These are phyloP conservation scores for Dichotomocladium elegans DNA, from an alignment of 371 early-diverging fungal species.

Conservation along the genomic window DNA sequence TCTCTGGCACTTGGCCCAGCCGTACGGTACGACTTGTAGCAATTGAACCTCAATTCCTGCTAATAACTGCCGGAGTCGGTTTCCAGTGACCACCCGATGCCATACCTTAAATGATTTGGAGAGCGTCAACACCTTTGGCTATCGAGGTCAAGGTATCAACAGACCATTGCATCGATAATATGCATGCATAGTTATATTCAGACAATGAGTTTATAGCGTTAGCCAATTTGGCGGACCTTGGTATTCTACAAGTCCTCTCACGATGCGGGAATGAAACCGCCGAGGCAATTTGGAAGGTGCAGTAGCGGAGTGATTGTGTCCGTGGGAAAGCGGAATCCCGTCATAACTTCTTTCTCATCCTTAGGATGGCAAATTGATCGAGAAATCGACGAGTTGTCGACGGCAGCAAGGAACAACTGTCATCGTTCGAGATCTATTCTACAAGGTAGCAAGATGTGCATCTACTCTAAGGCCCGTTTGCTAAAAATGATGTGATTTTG, in stretches of 20 bases:
- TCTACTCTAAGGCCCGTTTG: too few relatives aligned
- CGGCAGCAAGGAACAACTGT: constrained; percentile 58
- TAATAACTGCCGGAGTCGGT: neutral
- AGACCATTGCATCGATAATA: too few relatives aligned
- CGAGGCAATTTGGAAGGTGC: constrained; percentile 56
- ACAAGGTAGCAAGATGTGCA: constrained; percentile 55
- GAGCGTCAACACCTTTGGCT: constrained; percentile 56
- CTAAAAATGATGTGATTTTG: too few relatives aligned
- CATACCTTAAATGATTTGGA: constrained; percentile 38
- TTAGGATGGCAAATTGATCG: constrained; percentile 49
- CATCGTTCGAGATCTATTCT: constrained; percentile 61
- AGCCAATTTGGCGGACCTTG: constrained; percentile 52
- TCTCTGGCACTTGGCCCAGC: constrained; percentile 45
- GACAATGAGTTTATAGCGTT: constrained; percentile 11
- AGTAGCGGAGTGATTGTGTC: constrained; percentile 18
- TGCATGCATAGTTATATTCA: too few relatives aligned
- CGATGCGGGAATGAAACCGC: constrained; percentile 26
- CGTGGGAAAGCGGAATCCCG: neutral
- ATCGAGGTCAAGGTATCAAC: constrained; percentile 71
- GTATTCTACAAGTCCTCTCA: constrained; percentile 57
- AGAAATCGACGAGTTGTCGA: constrained; percentile 27
- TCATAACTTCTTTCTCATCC: neutral
- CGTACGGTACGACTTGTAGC: constrained; percentile 43
- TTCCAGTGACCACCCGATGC: constrained; percentile 55
- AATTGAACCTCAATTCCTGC: neutral